phyloP scores from a whole-genome alignment of 768 basidiomycete genomes.

The Boletus bicolor region DNA sequence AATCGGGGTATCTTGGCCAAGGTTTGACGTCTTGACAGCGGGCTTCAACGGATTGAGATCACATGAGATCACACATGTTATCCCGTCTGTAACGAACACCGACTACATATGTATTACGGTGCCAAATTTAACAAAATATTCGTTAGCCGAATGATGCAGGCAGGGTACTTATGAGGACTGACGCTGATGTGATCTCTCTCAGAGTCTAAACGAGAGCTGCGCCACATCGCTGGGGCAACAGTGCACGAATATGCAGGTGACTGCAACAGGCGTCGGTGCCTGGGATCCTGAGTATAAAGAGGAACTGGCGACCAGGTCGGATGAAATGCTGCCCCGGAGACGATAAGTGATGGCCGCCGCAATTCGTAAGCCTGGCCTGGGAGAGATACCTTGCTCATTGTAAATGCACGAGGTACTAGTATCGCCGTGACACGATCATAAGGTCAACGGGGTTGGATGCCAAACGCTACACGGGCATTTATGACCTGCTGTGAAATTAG shows the following conservation, averaged over 20 bases:
- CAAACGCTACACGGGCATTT: not conserved
- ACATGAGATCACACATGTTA: not conserved
- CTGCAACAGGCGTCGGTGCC: not conserved
- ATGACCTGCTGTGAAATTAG: not conserved
- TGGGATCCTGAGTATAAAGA: not conserved
- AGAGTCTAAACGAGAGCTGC: not conserved
- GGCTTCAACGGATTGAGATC: not conserved
- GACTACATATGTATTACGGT: not conserved
- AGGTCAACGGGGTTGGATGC: not conserved
- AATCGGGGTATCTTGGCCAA: not conserved
- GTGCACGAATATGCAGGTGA: not conserved
- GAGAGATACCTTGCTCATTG: not conserved
- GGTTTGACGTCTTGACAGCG: not conserved
- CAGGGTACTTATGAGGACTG: not conserved
- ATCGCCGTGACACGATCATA: not conserved
- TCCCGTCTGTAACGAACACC: not conserved
- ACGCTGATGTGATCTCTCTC: not conserved
- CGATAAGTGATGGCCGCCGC: not conserved
- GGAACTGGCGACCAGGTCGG: not conserved
- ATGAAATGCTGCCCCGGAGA: not conserved
- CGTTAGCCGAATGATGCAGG: not conserved
- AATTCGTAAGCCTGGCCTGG: not conserved
- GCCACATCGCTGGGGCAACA: not conserved
- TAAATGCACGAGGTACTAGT: not conserved
- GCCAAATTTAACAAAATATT: not conserved